Conservation (phyloP, 2,329 filamentous ascomycete genomes). For the Colletotrichum sp. region DNA sequence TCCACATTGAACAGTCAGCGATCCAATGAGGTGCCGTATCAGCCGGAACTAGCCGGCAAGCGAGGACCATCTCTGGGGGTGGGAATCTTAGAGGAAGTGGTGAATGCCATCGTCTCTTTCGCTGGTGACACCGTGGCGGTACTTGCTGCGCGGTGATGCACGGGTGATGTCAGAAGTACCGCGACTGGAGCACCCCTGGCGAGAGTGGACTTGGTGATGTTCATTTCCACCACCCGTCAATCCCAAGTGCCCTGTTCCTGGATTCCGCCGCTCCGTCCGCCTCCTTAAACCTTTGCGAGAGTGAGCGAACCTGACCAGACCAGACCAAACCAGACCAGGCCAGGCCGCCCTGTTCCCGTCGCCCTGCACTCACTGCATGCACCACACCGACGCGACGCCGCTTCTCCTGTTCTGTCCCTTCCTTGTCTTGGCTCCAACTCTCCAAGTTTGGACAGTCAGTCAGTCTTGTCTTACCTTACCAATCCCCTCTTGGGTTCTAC, state of each 20-base stretch:
- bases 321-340: not conserved
- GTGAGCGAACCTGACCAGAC: not conserved
- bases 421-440: not conserved
- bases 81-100: constrained; percentile 1
- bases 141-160: not conserved
- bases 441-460: not conserved
- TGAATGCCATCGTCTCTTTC: not conserved
- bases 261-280: constrained; percentile 7
- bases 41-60: constrained; percentile 8
- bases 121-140: not conserved
- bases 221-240: constrained; percentile 17
- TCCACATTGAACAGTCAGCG: not conserved
- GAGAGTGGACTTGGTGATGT: not conserved
- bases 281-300: not conserved
- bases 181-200: not conserved
- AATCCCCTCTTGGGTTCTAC: not conserved
- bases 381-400: not conserved
- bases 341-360: not conserved
- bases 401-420: not conserved
- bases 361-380: not conserved
- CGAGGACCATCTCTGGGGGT: not conserved
- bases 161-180: not conserved
- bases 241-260: constrained; percentile 20
- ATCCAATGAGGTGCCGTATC: not conserved
- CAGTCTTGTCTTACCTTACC: not conserved